Evolutionary conservation across 768 basidiomycete genomes (phyloP).

Genomic region (Crucibulum laeve): DNA sequence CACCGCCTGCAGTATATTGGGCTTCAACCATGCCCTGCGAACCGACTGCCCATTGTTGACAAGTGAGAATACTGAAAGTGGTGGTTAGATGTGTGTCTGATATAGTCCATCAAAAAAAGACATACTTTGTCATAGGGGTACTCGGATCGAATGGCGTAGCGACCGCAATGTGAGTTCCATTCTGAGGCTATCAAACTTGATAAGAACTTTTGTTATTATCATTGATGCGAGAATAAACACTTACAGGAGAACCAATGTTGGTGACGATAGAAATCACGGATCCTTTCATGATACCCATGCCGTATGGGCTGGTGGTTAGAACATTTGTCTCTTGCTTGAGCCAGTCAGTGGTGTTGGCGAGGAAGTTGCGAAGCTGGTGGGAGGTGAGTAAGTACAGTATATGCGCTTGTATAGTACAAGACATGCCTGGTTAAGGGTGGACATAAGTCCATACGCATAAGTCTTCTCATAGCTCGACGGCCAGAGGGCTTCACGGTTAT

Average conservation of each 20-base stretch:
- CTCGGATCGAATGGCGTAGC: conserved; percentile 46
- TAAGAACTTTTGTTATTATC: background rate
- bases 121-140: conserved; percentile 55
- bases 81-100: conserved; percentile 1
- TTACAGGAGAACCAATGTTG: conserved; percentile 71
- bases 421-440: conserved; percentile 54
- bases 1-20: conserved; percentile 61
- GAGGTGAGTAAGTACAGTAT: background rate
- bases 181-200: conserved; percentile 40
- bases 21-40: conserved; percentile 58
- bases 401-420: background rate
- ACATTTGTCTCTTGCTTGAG: conserved; percentile 45
- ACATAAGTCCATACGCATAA: conserved; percentile 50
- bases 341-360: conserved; percentile 56
- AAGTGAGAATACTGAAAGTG: conserved; percentile 50
- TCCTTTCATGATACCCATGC: conserved; percentile 65
- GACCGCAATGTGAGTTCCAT: conserved; percentile 50
- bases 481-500: conserved; percentile 78
- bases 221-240: conserved; percentile 11
- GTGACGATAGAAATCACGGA: conserved; percentile 58
- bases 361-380: conserved; percentile 57
- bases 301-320: conserved; percentile 42
- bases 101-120: conserved; percentile 3
- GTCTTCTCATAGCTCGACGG: conserved; percentile 59
- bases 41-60: conserved; percentile 65